Evolutionary conservation across 140 eudicot genomes (phyloP), one percentile per base, ranked within the genome.

Genomic region (Cichorium intybus): DNA sequence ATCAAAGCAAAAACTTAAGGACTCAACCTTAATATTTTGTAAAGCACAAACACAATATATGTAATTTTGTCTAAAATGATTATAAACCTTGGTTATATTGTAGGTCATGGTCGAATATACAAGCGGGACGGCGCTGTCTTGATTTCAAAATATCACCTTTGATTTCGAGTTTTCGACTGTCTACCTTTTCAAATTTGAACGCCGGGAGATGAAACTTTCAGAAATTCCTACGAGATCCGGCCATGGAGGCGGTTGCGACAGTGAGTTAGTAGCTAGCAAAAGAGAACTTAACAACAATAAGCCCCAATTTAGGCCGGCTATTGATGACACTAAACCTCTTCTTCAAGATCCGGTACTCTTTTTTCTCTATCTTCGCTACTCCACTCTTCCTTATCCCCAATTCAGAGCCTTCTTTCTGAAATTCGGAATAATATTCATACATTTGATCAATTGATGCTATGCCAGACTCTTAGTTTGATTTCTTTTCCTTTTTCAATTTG

Each of bases 301-400:
- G 47, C 93, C 89, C 66, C 82, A 65, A 21, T 88, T 84, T 74
- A 56, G 81, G 41, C 87, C 87, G 29, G 81, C 87, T 47, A 39
- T 72, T 41, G 96, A 88, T 54, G 96, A 88, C 74, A 76, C 93
- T 3, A 88, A 88, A 7, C 96, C 93, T 4, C 71, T 77, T 69
- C 96, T 88, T 50, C 85, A 82, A 75, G 96, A 88, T 74, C 96
- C 89, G 24, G 96, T 87, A 87, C 68, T 29, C 45, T 28, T 47
- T 47, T 54, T 61, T 31, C 31, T 46, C 33, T 60, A 28, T 14
- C 6, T 52, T 12, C 6, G 7, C 47, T 17, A 39, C 47, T 35
- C 47, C 16, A 16, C 14, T 49, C 6, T 22, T 20, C 41, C 7
- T 16, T 20, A 29, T 12, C 4, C 10, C 24, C 24, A 1, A 12